Percentiles rank a stretch among this genome's conserved stretches.
Evolutionary conservation across 1,284 basidiomycete genomes (phyloP).

Genomic region (Acaromyces ingoldii): DNA sequence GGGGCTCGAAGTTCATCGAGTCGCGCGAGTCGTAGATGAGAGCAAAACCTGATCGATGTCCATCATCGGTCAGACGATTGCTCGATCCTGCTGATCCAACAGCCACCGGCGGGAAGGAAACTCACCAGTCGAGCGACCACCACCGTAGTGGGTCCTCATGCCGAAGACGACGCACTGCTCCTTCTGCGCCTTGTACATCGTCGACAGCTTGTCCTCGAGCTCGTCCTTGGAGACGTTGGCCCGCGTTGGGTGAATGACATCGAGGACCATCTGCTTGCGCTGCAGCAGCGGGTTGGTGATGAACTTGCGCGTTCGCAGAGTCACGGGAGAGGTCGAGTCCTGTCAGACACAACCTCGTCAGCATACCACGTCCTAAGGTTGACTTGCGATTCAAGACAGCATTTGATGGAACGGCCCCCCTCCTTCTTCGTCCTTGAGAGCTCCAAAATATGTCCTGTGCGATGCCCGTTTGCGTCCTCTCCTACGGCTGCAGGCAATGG

Average conservation of each 20-base stretch:
- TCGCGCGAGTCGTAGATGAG: conserved; percentile 96
- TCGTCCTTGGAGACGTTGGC: conserved; percentile 91
- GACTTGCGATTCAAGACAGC: no score
- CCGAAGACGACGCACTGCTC: conserved; percentile 63
- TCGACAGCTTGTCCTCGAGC: conserved; percentile 85
- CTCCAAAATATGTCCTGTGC: no score
- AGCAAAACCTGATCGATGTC: conserved; percentile 70
- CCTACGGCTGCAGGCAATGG: no score
- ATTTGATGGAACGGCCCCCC: no score
- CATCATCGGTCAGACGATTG: no score
- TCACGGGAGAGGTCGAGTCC: conserved; percentile 78
- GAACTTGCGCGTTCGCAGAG: conserved; percentile 98
- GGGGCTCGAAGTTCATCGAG: conserved; percentile 88
- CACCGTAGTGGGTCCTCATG: conserved; percentile 87
- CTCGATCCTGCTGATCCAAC: no score
- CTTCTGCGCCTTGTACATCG: conserved; percentile 62
- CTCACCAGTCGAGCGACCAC: conserved; percentile 79
- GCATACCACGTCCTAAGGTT: no score
- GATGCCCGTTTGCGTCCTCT: no score
- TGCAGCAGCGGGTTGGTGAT: conserved; percentile 97
- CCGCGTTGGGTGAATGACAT: conserved; percentile 91
- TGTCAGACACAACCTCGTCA: no score
- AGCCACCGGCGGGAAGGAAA: not conserved
- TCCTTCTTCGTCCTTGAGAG: no score
- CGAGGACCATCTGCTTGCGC: conserved; percentile 71